Percentiles rank a stretch among this genome's conserved stretches.
Conservation (phyloP, 768 basidiomycete species). For the Solioccasus polychromus region DNA sequence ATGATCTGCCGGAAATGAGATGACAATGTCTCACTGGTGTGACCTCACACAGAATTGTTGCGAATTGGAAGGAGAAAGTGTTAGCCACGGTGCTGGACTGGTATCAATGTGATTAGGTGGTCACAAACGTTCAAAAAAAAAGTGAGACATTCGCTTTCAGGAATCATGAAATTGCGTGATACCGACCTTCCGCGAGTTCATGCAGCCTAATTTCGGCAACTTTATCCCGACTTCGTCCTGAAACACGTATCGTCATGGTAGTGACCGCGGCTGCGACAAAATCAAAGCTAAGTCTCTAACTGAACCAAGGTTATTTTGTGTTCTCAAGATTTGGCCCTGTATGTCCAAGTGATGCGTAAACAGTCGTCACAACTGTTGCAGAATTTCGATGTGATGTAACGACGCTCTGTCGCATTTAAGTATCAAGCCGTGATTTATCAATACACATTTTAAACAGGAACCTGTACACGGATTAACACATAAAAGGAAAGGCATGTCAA, state of each 20-base stretch:
- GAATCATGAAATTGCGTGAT: constrained; percentile 11
- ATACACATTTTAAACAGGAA: not conserved
- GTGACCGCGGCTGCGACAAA: not conserved
- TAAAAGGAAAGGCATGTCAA: constrained; percentile 1
- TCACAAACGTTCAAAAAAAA: constrained; percentile 3
- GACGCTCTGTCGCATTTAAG: not conserved
- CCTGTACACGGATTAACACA: constrained; percentile 6
- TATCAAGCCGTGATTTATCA: constrained; percentile 1
- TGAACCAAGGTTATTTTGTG: not conserved
- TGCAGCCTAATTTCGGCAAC: constrained; percentile 1
- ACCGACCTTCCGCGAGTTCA: not conserved
- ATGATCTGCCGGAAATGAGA: constrained; percentile 5
- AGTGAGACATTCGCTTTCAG: constrained; percentile 18
- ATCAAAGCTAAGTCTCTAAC: too few relatives aligned
- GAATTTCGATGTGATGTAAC: not conserved
- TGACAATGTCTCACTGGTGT: constrained; percentile 18
- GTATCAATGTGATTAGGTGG: not conserved
- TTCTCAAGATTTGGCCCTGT: not conserved
- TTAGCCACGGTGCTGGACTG: not conserved
- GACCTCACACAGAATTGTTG: constrained; percentile 1
- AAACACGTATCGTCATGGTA: too few relatives aligned
- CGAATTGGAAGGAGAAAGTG: constrained; percentile 1
- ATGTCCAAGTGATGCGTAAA: not conserved
- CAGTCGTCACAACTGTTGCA: too few relatives aligned
- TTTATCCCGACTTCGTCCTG: too few relatives aligned